Evolutionary conservation across 805 yeast species (phyloP).

Genomic region (Candida sithepensis): DNA sequence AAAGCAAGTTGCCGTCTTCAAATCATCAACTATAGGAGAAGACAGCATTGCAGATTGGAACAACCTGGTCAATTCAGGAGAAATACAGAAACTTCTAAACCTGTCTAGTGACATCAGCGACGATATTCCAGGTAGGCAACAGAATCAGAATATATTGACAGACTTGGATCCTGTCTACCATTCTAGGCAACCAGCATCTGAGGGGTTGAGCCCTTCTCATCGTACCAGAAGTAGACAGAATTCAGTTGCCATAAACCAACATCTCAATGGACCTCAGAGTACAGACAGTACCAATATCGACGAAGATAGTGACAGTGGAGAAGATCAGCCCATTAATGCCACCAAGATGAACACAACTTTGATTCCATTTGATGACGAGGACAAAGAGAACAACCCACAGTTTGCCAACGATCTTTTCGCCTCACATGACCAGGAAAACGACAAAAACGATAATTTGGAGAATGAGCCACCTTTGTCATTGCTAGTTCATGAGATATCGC

Average conservation of each 20-base stretch:
- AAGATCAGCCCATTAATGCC: constrained; percentile 42
- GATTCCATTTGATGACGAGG: constrained; percentile 45
- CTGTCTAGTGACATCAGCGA: constrained; percentile 2
- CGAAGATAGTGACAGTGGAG: constrained; percentile 14
- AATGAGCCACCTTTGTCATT: constrained; percentile 17
- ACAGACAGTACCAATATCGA: not conserved
- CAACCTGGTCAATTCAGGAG: not conserved
- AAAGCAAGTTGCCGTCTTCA: not conserved
- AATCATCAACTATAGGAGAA: not conserved
- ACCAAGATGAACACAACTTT: constrained; percentile 52
- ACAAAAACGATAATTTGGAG: constrained; percentile 2
- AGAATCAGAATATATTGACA: constrained; percentile 20
- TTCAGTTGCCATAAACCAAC: not conserved
- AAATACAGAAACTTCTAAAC: not conserved
- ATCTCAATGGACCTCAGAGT: not conserved
- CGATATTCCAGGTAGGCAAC: constrained; percentile 11
- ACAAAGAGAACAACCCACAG: constrained; percentile 30
- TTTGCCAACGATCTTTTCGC: not conserved
- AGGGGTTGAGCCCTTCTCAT: constrained; percentile 1
- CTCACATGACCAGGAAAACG: not conserved
- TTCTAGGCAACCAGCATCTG: not conserved
- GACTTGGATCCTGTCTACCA: constrained; percentile 27
- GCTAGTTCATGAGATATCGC: constrained; percentile 30
- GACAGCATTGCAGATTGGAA: not conserved
- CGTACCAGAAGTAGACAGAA: not conserved